Evolutionary conservation across 148 eudicot genomes (phyloP), one percentile per base, ranked within the genome.

Genomic region (Rhododendron ferrugineum): DNA sequence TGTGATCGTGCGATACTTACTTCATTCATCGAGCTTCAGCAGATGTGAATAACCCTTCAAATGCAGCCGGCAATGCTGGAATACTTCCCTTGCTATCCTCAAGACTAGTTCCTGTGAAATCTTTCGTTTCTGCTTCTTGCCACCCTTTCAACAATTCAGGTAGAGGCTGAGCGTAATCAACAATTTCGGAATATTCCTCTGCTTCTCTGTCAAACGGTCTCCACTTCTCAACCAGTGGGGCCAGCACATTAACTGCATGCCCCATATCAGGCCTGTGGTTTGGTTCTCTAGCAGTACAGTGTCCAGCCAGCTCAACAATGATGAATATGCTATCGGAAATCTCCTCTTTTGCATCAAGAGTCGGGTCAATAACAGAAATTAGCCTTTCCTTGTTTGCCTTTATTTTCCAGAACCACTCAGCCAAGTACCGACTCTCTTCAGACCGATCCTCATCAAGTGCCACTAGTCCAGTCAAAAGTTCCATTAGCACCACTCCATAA

Each of bases 401-500:
- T 73, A 93, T 92, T 86, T 90, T 86, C 93, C 92, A 90, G 85
- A 95, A 93, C 96, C 96, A 95, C 84, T 92, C 98, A 0, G 91
- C 96, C 50, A 95, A 79, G 88, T 95, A 94, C 23, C 93, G 92
- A 50, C 86, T 93, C 83, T 94, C 94, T 85, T 95, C 96, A 23
- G 96, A 81, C 22, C 96, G 91, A 1, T 90, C 87, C 84, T 93
- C 98, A 34, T 95, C 98, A 1, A 95, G 93, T 79, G 98, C 98
- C 78, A 87, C 78, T 82, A 92, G 80, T 78, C 98, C 96, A 1
- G 98, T 95, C 80, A 95, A 58, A 7, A 95, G 91, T 82, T 95
- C 98, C 94, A 95, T 93, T n/a, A 95, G 83, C 49, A 95, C 94
- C 15, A 95, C 98, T 68, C 98, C 98, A 28, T 88, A 95, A 90